Conservation (phyloP, 2,329 filamentous ascomycete genomes). For the Alternaria triticimaculans region DNA sequence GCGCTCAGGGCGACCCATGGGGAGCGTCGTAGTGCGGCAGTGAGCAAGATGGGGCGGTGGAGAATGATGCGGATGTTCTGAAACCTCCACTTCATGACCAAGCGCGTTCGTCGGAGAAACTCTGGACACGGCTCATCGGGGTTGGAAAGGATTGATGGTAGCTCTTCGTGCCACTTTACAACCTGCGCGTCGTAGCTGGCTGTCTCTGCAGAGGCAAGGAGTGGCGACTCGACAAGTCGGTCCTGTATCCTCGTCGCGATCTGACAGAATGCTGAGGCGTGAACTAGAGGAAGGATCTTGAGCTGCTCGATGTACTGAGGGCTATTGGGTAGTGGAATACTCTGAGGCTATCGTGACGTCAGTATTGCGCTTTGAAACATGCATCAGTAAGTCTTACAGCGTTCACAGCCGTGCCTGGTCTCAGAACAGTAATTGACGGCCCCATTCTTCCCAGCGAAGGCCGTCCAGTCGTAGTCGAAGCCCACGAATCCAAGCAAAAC, state of each 20-base stretch:
- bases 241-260: slow-evolving; percentile 81
- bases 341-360: slow-evolving; percentile 18
- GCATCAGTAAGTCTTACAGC: slow-evolving; percentile 29
- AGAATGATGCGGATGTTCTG: slow-evolving; percentile 79
- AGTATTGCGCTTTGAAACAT: not conserved
- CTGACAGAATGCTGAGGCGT: slow-evolving; percentile 81
- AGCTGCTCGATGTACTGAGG: slow-evolving; percentile 60
- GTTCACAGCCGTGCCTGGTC: slow-evolving; percentile 43
- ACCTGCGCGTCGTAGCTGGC: slow-evolving; percentile 71
- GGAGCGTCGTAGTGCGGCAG: slow-evolving; percentile 62
- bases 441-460: slow-evolving; percentile 50
- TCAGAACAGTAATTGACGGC: slow-evolving; percentile 48
- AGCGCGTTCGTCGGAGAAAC: slow-evolving; percentile 71
- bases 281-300: slow-evolving; percentile 72
- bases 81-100: slow-evolving; percentile 83
- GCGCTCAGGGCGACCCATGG: slow-evolving; percentile 60
- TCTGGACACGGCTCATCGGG: slow-evolving; percentile 70
- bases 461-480: slow-evolving; percentile 52
- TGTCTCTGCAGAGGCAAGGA: slow-evolving; percentile 71
- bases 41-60: slow-evolving; percentile 74
- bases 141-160: slow-evolving; percentile 61
- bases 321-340: slow-evolving; percentile 42
- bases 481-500: slow-evolving; percentile 54
- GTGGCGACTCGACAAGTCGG: slow-evolving; percentile 71
- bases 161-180: slow-evolving; percentile 73